These are phyloP conservation scores for Bauhinia variegata DNA, from an alignment of 306 rosid species.

Conservation along the genomic window DNA sequence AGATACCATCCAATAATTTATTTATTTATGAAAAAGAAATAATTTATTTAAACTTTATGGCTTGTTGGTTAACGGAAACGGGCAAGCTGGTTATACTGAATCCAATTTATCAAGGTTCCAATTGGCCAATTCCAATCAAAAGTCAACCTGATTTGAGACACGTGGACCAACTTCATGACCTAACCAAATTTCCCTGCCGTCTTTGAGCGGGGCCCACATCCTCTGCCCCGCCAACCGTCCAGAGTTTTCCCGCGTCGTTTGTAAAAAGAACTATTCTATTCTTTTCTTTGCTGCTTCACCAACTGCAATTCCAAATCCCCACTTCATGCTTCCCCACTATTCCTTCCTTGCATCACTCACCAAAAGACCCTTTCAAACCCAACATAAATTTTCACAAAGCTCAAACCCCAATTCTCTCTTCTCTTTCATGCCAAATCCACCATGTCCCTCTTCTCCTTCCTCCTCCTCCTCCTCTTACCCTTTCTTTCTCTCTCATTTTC, in stretches of 20 bases:
- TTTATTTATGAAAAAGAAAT: too few relatives aligned
- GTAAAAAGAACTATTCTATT: conserved; percentile 24
- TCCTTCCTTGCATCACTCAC: conserved; percentile 45
- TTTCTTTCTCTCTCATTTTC: conserved; percentile 43
- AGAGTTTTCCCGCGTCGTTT: conserved; percentile 65
- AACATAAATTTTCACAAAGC: not conserved
- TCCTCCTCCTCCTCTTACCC: conserved; percentile 45
- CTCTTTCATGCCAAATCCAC: conserved; percentile 25
- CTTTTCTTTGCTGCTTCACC: conserved; percentile 46
- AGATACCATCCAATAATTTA: too few relatives aligned
- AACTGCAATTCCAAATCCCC: conserved; percentile 39
- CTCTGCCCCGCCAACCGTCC: not conserved
- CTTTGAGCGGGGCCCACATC: conserved; percentile 31
- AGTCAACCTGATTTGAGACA: not conserved
- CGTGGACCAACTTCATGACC: too few relatives aligned
- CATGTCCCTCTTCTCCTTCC: conserved; percentile 51
- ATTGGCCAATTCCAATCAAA: too few relatives aligned
- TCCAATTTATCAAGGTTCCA: too few relatives aligned
- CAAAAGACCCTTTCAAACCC: conserved; percentile 49
- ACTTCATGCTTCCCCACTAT: conserved; percentile 28
- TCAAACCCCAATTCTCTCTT: not conserved
- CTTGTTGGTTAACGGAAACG: too few relatives aligned
- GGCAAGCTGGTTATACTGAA: too few relatives aligned
- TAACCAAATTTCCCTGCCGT: not conserved
- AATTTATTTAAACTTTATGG: too few relatives aligned